Conservation (phyloP, 495 filamentous ascomycete genomes). For the Aspergillus coremiiformis region DNA sequence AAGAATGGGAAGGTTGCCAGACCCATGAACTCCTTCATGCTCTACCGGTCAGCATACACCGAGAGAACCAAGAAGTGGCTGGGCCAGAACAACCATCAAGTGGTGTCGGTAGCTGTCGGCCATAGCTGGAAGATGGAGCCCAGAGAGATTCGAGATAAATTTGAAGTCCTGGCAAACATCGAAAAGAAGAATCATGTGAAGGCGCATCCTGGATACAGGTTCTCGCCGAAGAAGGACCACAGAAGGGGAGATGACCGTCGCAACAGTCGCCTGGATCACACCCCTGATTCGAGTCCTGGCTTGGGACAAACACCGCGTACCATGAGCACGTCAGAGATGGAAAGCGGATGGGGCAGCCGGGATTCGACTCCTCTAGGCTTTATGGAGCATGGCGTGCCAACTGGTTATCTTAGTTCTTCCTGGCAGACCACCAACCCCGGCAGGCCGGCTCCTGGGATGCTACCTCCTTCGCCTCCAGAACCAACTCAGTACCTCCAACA, state of each 20-base stretch:
- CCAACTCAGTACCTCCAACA: constrained; percentile 57
- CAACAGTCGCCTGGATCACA: constrained; percentile 3
- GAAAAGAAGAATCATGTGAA: constrained; percentile 81
- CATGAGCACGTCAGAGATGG: constrained; percentile 23
- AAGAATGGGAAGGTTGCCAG: constrained; percentile 77
- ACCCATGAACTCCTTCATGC: constrained; percentile 98
- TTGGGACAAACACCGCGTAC: constrained; percentile 16
- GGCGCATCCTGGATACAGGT: constrained; percentile 92
- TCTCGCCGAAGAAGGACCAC: constrained; percentile 74
- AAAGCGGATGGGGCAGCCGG: constrained; percentile 25
- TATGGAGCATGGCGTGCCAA: constrained; percentile 18
- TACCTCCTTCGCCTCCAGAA: constrained; percentile 41
- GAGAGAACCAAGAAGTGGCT: constrained; percentile 79
- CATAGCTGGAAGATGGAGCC: constrained; percentile 81
- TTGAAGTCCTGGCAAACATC: constrained; percentile 69
- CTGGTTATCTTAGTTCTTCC: constrained; percentile 22
- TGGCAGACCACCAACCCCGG: constrained; percentile 51
- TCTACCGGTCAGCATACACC: constrained; percentile 90
- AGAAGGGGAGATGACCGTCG: constrained; percentile 32
- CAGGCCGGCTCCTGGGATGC: constrained; percentile 48
- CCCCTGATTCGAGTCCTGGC: constrained; percentile 18
- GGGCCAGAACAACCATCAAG: constrained; percentile 85
- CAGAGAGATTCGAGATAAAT: constrained; percentile 61
- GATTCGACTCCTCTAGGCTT: constrained; percentile 30
- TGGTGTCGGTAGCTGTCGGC: constrained; percentile 79